phyloP scores from a whole-genome alignment of 805 yeast genomes.

The Limtongia smithiae region DNA sequence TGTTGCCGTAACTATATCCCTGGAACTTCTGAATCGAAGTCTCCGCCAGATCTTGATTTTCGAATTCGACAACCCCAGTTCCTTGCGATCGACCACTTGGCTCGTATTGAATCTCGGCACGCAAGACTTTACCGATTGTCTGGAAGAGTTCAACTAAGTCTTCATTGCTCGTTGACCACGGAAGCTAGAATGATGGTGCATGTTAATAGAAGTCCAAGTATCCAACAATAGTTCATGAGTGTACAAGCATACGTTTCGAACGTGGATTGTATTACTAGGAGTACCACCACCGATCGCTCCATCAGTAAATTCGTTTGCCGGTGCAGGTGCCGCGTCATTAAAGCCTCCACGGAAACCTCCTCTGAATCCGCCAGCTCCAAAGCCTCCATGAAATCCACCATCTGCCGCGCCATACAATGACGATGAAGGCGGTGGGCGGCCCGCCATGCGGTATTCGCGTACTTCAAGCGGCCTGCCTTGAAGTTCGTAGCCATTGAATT shows the following conservation, averaged over 20 bases:
- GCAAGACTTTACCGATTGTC: conserved; percentile 69
- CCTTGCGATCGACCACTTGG: conserved; percentile 70
- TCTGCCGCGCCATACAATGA: neutral
- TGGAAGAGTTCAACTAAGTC: conserved; percentile 84
- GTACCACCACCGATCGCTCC: conserved; percentile 62
- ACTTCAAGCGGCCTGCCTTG: conserved; percentile 79
- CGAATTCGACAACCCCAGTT: conserved; percentile 78
- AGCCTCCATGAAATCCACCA: no score
- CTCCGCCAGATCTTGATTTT: conserved; percentile 62
- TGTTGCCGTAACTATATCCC: conserved; percentile 80
- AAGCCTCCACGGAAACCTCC: no score
- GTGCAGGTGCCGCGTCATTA: no score
- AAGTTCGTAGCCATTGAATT: conserved; percentile 62
- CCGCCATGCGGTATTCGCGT: conserved; percentile 56
- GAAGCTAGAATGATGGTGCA: conserved; percentile 43
- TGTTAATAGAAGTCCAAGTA: neutral
- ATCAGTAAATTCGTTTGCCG: conserved; percentile 58
- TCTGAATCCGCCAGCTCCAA: no score
- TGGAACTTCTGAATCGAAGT: conserved; percentile 70
- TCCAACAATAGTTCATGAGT: no score
- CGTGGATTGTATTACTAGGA: conserved; percentile 60
- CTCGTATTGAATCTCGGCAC: conserved; percentile 71
- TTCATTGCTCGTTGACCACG: conserved; percentile 81
- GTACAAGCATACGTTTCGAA: conserved; percentile 55
- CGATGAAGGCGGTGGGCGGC: neutral